Conservation (phyloP, 2,329 filamentous ascomycete genomes). For the Cercospora sp. region DNA sequence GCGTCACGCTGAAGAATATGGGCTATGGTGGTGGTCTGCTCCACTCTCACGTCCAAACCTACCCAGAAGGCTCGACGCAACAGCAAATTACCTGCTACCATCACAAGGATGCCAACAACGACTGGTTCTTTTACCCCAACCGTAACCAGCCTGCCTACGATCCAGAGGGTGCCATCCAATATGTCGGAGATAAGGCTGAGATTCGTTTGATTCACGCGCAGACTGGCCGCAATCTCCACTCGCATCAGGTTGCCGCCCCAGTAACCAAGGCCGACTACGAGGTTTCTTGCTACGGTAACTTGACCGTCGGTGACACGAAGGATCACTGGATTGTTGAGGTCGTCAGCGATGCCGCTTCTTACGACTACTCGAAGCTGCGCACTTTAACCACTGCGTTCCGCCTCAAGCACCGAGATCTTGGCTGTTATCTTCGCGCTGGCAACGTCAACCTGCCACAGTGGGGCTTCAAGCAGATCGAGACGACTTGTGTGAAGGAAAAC, state of each 20-base stretch:
- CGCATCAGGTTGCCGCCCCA: constrained; percentile 84
- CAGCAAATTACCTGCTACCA: constrained; percentile 99
- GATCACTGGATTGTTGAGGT: constrained; percentile 97
- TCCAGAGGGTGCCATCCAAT: constrained; percentile 66
- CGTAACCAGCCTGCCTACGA: constrained; percentile 73
- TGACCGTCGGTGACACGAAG: constrained; percentile 93
- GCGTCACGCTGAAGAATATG: constrained; percentile 97
- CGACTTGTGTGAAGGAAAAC: constrained; percentile 90
- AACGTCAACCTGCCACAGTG: constrained; percentile 97
- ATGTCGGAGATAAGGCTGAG: constrained; percentile 72
- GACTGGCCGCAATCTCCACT: constrained; percentile 96
- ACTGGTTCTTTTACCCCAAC: constrained; percentile 99
- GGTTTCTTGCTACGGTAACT: constrained; percentile 94
- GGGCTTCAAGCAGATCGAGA: constrained; percentile 99
- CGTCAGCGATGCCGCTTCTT: constrained; percentile 82
- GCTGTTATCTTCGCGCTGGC: constrained; percentile 91
- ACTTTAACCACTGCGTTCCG: constrained; percentile 94
- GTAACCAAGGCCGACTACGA: constrained; percentile 87
- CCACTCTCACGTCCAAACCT: constrained; percentile 95
- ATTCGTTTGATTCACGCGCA: constrained; percentile 91
- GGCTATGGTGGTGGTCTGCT: constrained; percentile 95
- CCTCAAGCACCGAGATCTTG: constrained; percentile 75
- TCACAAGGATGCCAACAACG: constrained; percentile 99
- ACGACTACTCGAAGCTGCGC: constrained; percentile 79
- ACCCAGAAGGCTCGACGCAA: constrained; percentile 87